Percentiles rank a stretch among this genome's conserved stretches.
Evolutionary conservation across 2,329 filamentous ascomycete species (phyloP).

Genomic region (Alternaria sp.): DNA sequence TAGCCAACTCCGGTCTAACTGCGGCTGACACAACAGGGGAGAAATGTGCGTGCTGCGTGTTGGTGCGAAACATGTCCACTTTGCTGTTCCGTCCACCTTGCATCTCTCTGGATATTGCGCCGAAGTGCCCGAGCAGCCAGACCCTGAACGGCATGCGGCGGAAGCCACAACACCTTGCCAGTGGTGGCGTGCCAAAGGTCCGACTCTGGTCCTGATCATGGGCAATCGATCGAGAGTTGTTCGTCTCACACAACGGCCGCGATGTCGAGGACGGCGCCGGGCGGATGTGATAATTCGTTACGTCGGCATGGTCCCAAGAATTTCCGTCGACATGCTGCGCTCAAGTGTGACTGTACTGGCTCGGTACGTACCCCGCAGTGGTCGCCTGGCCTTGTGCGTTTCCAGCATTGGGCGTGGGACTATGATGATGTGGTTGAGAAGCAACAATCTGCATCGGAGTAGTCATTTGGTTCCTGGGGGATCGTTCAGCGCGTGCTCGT

Average conservation of each 20-base stretch:
- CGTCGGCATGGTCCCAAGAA: conserved; percentile 11
- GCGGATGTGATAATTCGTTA: conserved; percentile 13
- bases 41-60: conserved; percentile 14
- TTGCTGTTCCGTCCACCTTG: conserved; percentile 22
- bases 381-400: conserved; percentile 27
- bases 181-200: conserved; percentile 16
- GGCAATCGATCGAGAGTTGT: conserved; percentile 18
- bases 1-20: conserved; percentile 20
- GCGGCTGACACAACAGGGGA: conserved; percentile 29
- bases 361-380: conserved; percentile 28
- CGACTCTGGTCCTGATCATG: conserved; percentile 9
- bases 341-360: conserved; percentile 34
- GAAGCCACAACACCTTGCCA: conserved; percentile 12
- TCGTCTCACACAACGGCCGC: conserved; percentile 10
- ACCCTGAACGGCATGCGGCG: conserved; percentile 19
- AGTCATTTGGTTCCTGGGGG: conserved; percentile 53
- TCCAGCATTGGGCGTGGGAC: conserved; percentile 27
- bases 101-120: conserved; percentile 25
- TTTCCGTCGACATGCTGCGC: conserved; percentile 9
- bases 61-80: conserved; percentile 16
- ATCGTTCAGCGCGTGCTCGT: conserved; percentile 53
- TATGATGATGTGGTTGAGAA: conserved; percentile 40
- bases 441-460: conserved; percentile 33
- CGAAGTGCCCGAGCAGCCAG: conserved; percentile 20
- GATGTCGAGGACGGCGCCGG: conserved; percentile 13